Conservation (phyloP, 108 stramenopile genomes). For the Skeletonema grethae region DNA sequence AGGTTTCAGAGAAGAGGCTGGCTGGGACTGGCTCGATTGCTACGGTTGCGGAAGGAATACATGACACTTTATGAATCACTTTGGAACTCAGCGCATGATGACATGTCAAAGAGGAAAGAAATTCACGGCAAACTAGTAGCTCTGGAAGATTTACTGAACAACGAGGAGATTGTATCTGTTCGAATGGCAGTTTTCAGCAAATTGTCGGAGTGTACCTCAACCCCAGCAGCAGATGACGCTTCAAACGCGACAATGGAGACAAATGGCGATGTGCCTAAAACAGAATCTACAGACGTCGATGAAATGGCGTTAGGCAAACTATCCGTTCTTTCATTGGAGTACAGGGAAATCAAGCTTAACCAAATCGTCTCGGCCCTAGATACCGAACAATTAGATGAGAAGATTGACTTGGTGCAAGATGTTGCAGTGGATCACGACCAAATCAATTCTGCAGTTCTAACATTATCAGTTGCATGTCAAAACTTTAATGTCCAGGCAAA, state of each 20-base stretch:
- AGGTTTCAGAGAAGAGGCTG: conserved; percentile 51
- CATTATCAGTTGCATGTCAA: conserved; percentile 14
- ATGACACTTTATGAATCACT: conserved; percentile 45
- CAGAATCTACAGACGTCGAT: conserved; percentile 4
- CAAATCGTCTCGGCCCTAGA: conserved; percentile 9
- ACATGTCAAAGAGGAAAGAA: conserved; percentile 1
- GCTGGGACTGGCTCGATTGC: conserved; percentile 48
- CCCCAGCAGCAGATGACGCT: conserved; percentile 5
- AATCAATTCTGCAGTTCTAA: not conserved
- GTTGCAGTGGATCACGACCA: not conserved
- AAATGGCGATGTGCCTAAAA: not conserved
- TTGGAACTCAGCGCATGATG: not conserved
- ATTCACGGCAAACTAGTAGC: conserved; percentile 36
- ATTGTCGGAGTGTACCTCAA: conserved; percentile 4
- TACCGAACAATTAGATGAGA: conserved; percentile 1
- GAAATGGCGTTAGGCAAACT: conserved; percentile 10
- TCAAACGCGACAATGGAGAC: not conserved
- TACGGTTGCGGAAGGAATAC: conserved; percentile 48
- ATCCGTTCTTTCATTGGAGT: conserved; percentile 7
- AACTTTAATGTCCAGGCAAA: conserved; percentile 8
- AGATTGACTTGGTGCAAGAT: not conserved
- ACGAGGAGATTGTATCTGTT: conserved; percentile 65
- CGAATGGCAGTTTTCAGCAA: conserved; percentile 50
- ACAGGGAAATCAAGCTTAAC: conserved; percentile 18
- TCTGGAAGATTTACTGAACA: conserved; percentile 59